These are phyloP conservation scores for Torulaspora delbrueckii DNA, from an alignment of 805 yeast species.

Conservation along the genomic window DNA sequence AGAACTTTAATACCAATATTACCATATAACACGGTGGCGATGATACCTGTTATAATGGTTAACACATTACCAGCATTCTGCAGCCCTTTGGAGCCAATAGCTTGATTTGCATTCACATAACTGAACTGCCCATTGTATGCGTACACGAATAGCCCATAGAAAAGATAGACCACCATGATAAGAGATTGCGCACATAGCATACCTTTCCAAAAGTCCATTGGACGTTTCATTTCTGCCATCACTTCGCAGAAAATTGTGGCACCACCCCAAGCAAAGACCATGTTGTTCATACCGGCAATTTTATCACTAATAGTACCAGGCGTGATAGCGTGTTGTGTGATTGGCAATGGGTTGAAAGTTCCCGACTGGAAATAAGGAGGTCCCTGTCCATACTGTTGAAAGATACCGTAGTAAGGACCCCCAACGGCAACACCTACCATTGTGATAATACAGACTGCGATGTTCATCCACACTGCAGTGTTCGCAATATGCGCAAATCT, in stretches of 20 bases:
- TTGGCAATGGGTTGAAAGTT: conserved; percentile 14
- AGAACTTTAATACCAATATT: conserved; percentile 36
- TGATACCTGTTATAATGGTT: conserved; percentile 37
- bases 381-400: conserved; percentile 17
- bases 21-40: conserved; percentile 45
- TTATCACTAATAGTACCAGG: conserved; percentile 32
- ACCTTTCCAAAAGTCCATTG: conserved; percentile 47
- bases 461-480: conserved; percentile 45
- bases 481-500: conserved; percentile 41
- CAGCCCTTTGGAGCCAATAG: conserved; percentile 37
- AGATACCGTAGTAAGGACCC: conserved; percentile 37
- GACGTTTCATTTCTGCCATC: conserved; percentile 46
- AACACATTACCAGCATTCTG: conserved; percentile 38
- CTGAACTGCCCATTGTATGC: conserved; percentile 44
- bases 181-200: conserved; percentile 41
- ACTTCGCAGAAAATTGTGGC: conserved; percentile 47
- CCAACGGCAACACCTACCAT: conserved; percentile 40
- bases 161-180: conserved; percentile 39
- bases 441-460: conserved; percentile 41
- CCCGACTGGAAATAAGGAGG: conserved; percentile 14
- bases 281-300: conserved; percentile 40
- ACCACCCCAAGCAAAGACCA: conserved; percentile 49
- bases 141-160: conserved; percentile 43
- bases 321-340: conserved; percentile 25
- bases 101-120: conserved; percentile 43